These are phyloP conservation scores for Castanospermum australe DNA, from an alignment of 306 rosid species.

Conservation along the genomic window DNA sequence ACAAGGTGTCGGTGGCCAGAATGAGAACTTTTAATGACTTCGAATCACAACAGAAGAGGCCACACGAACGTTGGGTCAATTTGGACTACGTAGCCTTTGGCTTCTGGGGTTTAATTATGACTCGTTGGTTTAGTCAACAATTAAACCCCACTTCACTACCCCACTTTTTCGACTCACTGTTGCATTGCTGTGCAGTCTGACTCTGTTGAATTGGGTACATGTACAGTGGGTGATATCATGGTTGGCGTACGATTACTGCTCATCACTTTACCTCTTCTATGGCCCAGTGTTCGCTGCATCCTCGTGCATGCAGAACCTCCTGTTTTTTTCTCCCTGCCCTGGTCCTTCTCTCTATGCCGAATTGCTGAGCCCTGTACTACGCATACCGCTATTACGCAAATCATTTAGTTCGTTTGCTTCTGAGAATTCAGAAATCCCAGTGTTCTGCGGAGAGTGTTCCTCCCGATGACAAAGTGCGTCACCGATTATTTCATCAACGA, in stretches of 20 bases:
- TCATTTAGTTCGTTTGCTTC: neutral
- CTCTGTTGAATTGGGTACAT: neutral
- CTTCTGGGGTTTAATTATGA: neutral
- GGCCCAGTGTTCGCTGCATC: neutral
- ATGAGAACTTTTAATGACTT: neutral
- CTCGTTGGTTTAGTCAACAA: neutral
- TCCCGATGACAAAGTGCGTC: neutral
- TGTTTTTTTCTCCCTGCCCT: neutral
- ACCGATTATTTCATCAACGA: neutral
- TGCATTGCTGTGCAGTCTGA: neutral
- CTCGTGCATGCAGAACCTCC: neutral
- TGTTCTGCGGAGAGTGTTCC: neutral
- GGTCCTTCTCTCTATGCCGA: neutral
- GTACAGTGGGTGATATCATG: constrained; percentile 8
- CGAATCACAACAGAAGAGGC: too few species aligned
- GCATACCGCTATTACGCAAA: too few species aligned
- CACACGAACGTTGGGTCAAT: neutral
- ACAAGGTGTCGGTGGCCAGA: neutral
- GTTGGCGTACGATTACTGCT: neutral
- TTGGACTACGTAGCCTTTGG: neutral
- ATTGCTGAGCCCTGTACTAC: neutral
- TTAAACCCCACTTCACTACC: neutral
- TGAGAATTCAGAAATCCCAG: neutral
- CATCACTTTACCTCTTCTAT: neutral
- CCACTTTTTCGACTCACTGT: neutral